phyloP scores from a whole-genome alignment of 1,284 basidiomycete species.

The Grifola frondosa region DNA sequence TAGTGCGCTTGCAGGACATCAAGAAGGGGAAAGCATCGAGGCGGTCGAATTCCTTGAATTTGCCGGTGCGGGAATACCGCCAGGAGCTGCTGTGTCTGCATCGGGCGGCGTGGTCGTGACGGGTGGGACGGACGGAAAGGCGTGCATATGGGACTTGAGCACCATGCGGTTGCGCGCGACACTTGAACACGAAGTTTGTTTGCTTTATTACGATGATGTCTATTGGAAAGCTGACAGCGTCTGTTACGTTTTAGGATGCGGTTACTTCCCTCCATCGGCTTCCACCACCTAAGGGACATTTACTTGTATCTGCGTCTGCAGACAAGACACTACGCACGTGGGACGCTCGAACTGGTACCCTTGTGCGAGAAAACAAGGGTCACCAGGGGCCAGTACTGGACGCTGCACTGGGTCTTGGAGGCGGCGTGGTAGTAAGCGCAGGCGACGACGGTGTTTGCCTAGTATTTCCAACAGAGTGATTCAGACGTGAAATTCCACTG shows the following conservation, averaged over 20 bases:
- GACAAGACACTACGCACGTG: conserved; percentile 89
- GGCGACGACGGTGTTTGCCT: conserved; percentile 85
- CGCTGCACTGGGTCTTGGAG: conserved; percentile 69
- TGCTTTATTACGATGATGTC: conserved; percentile 5
- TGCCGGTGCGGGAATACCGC: conserved; percentile 43
- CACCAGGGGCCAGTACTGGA: conserved; percentile 82
- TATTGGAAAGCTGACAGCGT: conserved; percentile 9
- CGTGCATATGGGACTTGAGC: conserved; percentile 90
- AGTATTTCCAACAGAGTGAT: conserved; percentile 68
- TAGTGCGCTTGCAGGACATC: conserved; percentile 79
- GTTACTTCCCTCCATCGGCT: conserved; percentile 81
- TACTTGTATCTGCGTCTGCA: conserved; percentile 82
- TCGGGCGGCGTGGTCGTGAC: conserved; percentile 77
- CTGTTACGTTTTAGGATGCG: conserved; percentile 62
- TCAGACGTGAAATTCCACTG: too few relatives aligned
- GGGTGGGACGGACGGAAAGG: conserved; percentile 92
- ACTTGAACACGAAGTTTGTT: conserved; percentile 73
- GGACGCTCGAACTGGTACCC: conserved; percentile 85
- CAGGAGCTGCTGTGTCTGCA: conserved; percentile 16
- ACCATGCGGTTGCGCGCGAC: conserved; percentile 82
- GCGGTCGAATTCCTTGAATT: conserved; percentile 85
- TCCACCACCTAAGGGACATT: conserved; percentile 69
- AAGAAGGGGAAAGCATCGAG: conserved; percentile 89
- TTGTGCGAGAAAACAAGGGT: conserved; percentile 81
- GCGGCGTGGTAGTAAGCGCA: conserved; percentile 74